Conservation (phyloP, 345 rosid genomes). For the Hibiscus syriacus region DNA sequence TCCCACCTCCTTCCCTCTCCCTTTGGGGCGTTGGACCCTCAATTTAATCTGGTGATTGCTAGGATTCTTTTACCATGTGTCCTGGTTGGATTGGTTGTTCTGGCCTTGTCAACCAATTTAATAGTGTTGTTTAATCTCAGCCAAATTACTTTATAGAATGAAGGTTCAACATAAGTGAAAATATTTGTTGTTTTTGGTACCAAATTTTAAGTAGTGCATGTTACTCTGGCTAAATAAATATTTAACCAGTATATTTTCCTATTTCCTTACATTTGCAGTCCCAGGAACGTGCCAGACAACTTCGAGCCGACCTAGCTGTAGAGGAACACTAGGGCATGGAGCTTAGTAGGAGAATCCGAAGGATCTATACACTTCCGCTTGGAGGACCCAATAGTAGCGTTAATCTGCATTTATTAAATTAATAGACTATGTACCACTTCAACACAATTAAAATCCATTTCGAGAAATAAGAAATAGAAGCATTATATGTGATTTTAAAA, state of each 20-base stretch:
- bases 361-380: too few species aligned
- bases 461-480: too few species aligned
- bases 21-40: too few species aligned
- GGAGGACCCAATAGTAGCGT: too few species aligned
- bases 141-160: neutral
- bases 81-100: neutral
- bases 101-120: neutral
- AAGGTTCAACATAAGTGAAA: neutral
- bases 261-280: conserved; percentile 34
- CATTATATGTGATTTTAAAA: too few species aligned
- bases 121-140: neutral
- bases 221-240: neutral
- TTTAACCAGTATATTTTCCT: neutral
- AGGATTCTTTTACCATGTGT: neutral
- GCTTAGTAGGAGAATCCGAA: conserved; percentile 51
- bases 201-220: neutral
- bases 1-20: neutral
- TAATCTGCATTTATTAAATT: too few species aligned
- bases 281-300: conserved; percentile 52
- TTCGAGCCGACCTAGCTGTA: conserved; percentile 51
- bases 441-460: too few species aligned
- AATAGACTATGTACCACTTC: too few species aligned
- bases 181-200: neutral
- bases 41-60: neutral
- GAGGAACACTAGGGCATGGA: conserved; percentile 56